Conservation (phyloP, 306 rosid species). For the Dryas octopetala region DNA sequence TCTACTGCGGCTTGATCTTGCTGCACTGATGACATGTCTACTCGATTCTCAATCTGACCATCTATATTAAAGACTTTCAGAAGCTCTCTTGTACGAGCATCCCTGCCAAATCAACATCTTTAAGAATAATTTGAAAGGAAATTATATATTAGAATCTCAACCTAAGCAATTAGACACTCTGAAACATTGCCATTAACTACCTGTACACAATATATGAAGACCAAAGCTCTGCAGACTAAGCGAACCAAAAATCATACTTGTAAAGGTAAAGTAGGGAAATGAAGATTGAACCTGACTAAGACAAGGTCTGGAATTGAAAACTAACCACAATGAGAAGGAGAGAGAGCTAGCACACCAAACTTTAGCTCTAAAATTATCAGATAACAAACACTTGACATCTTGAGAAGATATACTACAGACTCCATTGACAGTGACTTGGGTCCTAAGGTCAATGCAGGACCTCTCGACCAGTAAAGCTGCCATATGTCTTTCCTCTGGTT, state of each 20-base stretch:
- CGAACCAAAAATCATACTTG: too few relatives aligned
- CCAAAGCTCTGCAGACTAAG: too few relatives aligned
- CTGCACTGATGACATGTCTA: constrained; percentile 68
- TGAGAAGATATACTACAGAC: constrained; percentile 91
- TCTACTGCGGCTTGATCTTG: constrained; percentile 77
- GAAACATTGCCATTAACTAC: too few relatives aligned
- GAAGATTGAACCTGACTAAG: not conserved
- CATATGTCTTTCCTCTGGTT: constrained; percentile 91
- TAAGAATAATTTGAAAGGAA: not conserved
- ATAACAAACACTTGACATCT: constrained; percentile 74
- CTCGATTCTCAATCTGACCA: constrained; percentile 85
- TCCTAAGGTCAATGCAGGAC: constrained; percentile 74
- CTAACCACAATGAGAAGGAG: constrained; percentile 87
- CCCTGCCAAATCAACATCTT: constrained; percentile 53
- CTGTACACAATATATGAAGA: too few relatives aligned
- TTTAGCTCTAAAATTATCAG: constrained; percentile 67
- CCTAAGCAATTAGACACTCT: too few relatives aligned
- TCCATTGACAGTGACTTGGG: constrained; percentile 88
- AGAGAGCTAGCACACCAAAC: constrained; percentile 80
- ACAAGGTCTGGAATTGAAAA: constrained; percentile 9
- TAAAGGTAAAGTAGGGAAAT: too few relatives aligned
- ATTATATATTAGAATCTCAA: not conserved
- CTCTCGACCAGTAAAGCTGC: constrained; percentile 97
- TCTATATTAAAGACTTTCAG: constrained; percentile 86
- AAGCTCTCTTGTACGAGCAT: constrained; percentile 90